A percentile compares a stretch with the other conserved stretches of the same genome.
phyloP scores from a whole-genome alignment of 257 asterid genomes.

The Jasminum sambac region DNA sequence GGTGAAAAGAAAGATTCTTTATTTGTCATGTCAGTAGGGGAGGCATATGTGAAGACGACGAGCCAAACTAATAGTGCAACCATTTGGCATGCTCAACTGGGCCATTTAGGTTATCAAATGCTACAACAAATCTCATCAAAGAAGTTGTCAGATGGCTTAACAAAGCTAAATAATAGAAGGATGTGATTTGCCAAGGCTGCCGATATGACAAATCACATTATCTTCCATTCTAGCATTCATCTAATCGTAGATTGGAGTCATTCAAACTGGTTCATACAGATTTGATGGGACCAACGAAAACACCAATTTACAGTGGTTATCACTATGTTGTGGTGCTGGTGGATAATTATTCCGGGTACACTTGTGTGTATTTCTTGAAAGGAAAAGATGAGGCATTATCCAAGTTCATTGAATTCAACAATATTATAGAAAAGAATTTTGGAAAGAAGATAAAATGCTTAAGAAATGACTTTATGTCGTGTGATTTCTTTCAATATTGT shows the following conservation, averaged over 20 bases:
- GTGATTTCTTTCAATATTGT: too few species aligned
- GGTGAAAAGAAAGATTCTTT: slow-evolving; percentile 17
- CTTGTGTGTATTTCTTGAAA: slow-evolving; percentile 20
- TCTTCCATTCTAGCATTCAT: slow-evolving; percentile 12
- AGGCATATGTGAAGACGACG: slow-evolving; percentile 25
- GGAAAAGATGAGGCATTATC: slow-evolving; percentile 23
- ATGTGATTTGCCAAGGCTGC: slow-evolving; percentile 21
- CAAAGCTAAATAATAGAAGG: slow-evolving; percentile 3
- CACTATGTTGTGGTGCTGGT: slow-evolving; percentile 28
- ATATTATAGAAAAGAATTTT: slow-evolving; percentile 8
- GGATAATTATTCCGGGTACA: slow-evolving; percentile 24
- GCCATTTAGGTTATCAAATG: slow-evolving; percentile 24
- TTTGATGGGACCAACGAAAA: slow-evolving; percentile 27
- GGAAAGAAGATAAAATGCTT: slow-evolving; percentile 18
- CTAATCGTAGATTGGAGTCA: not conserved
- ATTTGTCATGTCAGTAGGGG: slow-evolving; percentile 3
- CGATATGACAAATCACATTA: slow-evolving; percentile 17
- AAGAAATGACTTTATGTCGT: too few species aligned
- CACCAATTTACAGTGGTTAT: slow-evolving; percentile 11
- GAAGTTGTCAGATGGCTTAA: slow-evolving; percentile 16
- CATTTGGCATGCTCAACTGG: slow-evolving; percentile 24
- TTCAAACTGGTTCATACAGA: slow-evolving; percentile 8
- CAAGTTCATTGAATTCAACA: slow-evolving; percentile 14
- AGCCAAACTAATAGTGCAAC: slow-evolving; percentile 10
- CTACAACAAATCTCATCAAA: slow-evolving; percentile 18